Evolutionary conservation across 2,329 filamentous ascomycete genomes (phyloP).

Genomic region (Cladosporium sp.): DNA sequence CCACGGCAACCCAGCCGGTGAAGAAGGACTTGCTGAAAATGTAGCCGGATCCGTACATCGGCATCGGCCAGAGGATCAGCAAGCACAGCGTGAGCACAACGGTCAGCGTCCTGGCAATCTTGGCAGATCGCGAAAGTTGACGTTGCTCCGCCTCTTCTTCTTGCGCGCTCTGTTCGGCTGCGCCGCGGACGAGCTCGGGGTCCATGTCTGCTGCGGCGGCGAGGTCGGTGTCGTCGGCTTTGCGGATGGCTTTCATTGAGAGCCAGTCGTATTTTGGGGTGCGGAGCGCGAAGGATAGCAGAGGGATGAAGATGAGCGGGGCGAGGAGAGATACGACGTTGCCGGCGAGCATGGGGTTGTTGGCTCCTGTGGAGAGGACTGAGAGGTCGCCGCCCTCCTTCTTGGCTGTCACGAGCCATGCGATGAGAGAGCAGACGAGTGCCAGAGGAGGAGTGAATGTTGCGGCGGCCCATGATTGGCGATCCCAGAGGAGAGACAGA

Average conservation of each 20-base stretch:
- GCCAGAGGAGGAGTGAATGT: constrained; percentile 69
- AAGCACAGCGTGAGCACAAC: constrained; percentile 59
- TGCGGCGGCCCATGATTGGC: constrained; percentile 75
- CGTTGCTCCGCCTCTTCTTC: constrained; percentile 46
- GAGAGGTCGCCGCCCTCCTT: constrained; percentile 67
- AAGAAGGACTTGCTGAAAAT: constrained; percentile 52
- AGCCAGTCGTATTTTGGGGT: constrained; percentile 80
- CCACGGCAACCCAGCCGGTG: constrained; percentile 47
- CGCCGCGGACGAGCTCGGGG: constrained; percentile 62
- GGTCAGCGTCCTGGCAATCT: constrained; percentile 57
- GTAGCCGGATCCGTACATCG: constrained; percentile 49
- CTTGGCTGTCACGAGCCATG: constrained; percentile 76
- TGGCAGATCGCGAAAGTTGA: constrained; percentile 43
- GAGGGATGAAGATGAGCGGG: constrained; percentile 70
- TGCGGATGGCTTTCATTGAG: constrained; percentile 77
- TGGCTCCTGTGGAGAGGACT: constrained; percentile 76
- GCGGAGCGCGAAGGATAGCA: constrained; percentile 72
- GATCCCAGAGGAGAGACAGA: constrained; percentile 75
- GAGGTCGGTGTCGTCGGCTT: constrained; percentile 74
- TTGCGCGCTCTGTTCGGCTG: constrained; percentile 38
- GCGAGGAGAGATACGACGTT: constrained; percentile 81
- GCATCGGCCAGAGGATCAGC: constrained; percentile 52
- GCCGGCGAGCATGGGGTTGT: constrained; percentile 83
- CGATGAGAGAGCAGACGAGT: constrained; percentile 66
- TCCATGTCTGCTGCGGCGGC: constrained; percentile 64